Evolutionary conservation across 495 filamentous ascomycete species (phyloP).

Genomic region (Friedmanniomyces endolithicus): DNA sequence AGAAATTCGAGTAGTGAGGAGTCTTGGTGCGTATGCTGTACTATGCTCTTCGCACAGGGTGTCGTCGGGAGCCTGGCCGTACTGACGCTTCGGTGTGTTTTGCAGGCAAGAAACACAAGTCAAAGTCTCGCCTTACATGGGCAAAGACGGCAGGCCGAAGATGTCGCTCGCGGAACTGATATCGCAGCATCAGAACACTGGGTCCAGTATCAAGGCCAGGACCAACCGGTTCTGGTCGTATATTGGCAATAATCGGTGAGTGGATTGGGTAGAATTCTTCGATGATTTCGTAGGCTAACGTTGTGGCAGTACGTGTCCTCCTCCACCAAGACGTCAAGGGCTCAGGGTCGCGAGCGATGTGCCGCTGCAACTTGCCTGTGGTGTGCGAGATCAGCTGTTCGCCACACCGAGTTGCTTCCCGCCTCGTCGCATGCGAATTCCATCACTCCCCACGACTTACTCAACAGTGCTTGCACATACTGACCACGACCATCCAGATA

Average conservation of each 20-base stretch:
- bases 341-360: too few species aligned
- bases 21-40: background rate
- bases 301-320: too few species aligned
- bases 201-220: conserved; percentile 3
- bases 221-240: conserved; percentile 20
- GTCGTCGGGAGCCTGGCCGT: background rate
- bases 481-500: background rate
- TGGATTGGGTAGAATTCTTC: too few species aligned
- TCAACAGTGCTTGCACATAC: too few species aligned
- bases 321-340: too few species aligned
- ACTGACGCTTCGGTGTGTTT: background rate
- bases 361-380: too few species aligned
- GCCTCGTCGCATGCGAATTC: too few species aligned
- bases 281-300: too few species aligned
- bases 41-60: background rate
- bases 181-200: conserved; percentile 10
- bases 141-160: conserved; percentile 3
- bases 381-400: too few species aligned
- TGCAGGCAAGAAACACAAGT: conserved; percentile 10
- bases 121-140: conserved; percentile 5
- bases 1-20: conserved; percentile 7
- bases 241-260: conserved; percentile 12
- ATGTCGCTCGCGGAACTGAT: conserved; percentile 17
- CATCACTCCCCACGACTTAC: too few species aligned
- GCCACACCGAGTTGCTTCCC: too few species aligned